Base-by-base conservation (phyloP, 2,329 filamentous ascomycete species). In the Penicillium sp. region DNA sequence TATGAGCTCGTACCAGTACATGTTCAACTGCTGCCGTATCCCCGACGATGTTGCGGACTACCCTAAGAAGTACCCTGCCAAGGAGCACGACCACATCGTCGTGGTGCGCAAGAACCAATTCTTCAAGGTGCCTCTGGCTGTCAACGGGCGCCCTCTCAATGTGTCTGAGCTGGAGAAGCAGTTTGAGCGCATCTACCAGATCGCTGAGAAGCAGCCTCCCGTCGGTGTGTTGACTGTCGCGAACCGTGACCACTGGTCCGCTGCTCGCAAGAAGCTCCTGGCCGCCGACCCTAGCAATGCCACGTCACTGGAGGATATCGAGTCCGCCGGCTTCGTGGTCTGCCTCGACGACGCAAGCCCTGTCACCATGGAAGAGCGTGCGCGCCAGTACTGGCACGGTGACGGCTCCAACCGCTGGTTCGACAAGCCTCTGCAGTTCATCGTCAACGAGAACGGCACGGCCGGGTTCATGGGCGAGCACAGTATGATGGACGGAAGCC, bases 401-500 rank as follows among this genome's bases (percentile, higher is more conserved):
- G 94, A 99, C 73, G 95, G 95, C 61, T 84, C 87, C 70, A 99
- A 99, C 84, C 88, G 95, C 69, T 99, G 93, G 93, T 98, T 89
- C 75, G 95, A 99, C 85, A 99, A 99, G 85, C 95, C 95, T 6
- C 83, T 97, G 58, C 94, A 99, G 80, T 98, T 99, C 82, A 96
- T 99, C 76, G 78, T 99, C 82, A 97, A 97, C 79, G 93, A 99
- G 77, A 99, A 99, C 77, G 95, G 95, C 70, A 96, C 95, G 7
- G 91, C 95, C 2, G 95, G 95, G 64, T 99, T 99, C 85, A 94
- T 93, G 85, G 95, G 95, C 73, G 95, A 99, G 82, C 95, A 99
- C 85, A 96, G 91, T 72, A 98, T 99, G 95, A 99, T 99, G 96
- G 95, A 99, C 76, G 95, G 96, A 67, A 99, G 95, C 7, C 93